Evolutionary conservation across 169 alveolate genomes (phyloP).

Genomic region (Eimeria praecox): DNA sequence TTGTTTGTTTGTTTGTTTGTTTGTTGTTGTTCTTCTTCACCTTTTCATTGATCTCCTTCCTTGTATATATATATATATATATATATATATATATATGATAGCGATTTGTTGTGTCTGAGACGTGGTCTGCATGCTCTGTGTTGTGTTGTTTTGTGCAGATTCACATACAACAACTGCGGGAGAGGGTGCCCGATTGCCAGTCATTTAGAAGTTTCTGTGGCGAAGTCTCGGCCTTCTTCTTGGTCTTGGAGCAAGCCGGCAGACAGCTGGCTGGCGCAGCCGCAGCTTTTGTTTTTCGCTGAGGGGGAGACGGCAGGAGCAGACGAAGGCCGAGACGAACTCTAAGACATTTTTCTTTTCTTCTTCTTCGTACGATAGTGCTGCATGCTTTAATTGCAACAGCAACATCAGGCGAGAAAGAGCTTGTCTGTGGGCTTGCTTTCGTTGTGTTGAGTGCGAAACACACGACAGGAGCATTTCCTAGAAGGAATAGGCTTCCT

Average conservation of each 20-base stretch:
- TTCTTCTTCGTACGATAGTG: not conserved
- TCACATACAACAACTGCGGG: slow-evolving; percentile 78
- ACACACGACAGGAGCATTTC: too few relatives aligned
- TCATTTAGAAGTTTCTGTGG: slow-evolving; percentile 75
- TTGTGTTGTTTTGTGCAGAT: slow-evolving; percentile 33
- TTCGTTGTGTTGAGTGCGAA: too few relatives aligned
- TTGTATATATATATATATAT: too few relatives aligned
- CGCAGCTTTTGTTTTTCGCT: slow-evolving; percentile 34
- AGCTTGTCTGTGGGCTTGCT: too few relatives aligned
- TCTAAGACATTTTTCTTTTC: not conserved
- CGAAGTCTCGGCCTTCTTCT: slow-evolving; percentile 26
- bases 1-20: too few relatives aligned
- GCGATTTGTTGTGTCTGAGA: not conserved
- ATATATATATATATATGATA: too few relatives aligned
- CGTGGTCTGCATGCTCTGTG: too few relatives aligned
- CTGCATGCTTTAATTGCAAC: too few relatives aligned
- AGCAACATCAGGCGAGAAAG: too few relatives aligned
- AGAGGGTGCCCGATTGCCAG: slow-evolving; percentile 79
- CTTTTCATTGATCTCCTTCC: too few relatives aligned
- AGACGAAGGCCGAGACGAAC: not conserved
- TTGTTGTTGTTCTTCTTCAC: too few relatives aligned
- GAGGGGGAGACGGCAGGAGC: not conserved
- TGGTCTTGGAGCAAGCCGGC: slow-evolving; percentile 63
- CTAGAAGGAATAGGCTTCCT: too few relatives aligned
- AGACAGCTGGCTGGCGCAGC: slow-evolving; percentile 71